Base-by-base conservation (phyloP, 345 rosid species). In the Eucalyptus globulus region DNA sequence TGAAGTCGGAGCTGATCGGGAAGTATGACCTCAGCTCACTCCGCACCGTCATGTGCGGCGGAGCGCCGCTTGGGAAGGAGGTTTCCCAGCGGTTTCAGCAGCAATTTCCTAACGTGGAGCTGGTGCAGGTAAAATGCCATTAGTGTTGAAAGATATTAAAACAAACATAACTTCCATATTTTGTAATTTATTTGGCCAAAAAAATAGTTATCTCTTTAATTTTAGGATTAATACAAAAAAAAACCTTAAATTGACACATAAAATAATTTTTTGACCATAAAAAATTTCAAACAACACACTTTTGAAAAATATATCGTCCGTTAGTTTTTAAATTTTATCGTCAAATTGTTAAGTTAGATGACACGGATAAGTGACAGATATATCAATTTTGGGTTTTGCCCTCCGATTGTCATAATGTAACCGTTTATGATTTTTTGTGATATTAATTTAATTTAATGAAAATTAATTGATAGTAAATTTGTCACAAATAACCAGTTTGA, bases 51-150 rank as follows among this genome's bases (percentile, higher is more conserved):
- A 93, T 93, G 6, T 87, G 95, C 86, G 98, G 97, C 12, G 99
- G 98, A 2, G 98, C 98, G 22, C 97, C 99, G 9, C 92, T 97
- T 1, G 96, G 97, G 19, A 95, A 93, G 94, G 98, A 96, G 87
- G 91, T 93, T 10, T 93, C 95, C 17, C 91, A 89, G 92, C 94
- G 90, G 89, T 96, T 97, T 88, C 92, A 88, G 83, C 87, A 92
- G 91, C 96, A 97, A 87, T 95, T 95, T 86, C 97, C 97, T 8
- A 9, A n/a, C 15, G 76, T 80, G 72, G 76, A 53, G 44, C 88
- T 89, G 37, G 6, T 8, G 21, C 90, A 89, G 90, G 90, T 89
- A 44, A 86, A 21, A 76, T 22, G 83, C 47, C 13, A 37, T 26
- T 6, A 3, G 47, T 21, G 47, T 26, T 76, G 1, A 21, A 37